Evolutionary conservation across 2,329 filamentous ascomycete species (phyloP), one percentile per base, ranked within the genome.

Genomic region (Scedosporium aurantiacum): DNA sequence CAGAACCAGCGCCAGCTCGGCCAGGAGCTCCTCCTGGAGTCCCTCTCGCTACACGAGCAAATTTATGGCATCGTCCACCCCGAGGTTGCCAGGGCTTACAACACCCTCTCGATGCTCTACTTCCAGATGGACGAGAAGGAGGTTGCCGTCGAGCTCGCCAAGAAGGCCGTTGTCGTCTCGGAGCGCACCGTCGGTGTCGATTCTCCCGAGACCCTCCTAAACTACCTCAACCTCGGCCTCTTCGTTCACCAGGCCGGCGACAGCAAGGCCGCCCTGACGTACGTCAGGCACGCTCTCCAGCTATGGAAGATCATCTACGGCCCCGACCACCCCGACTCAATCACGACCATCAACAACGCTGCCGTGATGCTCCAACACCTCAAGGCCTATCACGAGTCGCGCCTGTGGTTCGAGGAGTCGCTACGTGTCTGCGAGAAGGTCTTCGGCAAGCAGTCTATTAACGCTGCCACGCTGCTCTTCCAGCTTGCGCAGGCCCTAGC

Each of bases 71-170:
- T 97, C 62, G 81, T 99, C 27, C 94, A 99, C 72, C 92, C 94
- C 1, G 94, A 99, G 75, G 93, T 97, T 63, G 94, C 93, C 56
- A 87, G 92, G 65, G 89, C 96, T 28, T 99, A 99, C 79, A 93
- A 96, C 75, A 91, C 89, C 60, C 76, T 99, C 55, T 96, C 94
- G 2, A 96, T 96, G 80, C 82, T 97, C 61, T 97, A 97, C 78
- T 97, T 95, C 75, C 90, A 95, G 73, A 83, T 96, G n/a, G 94
- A 97, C 61, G 94, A 99, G 78, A 97, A 97, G 80, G 90, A 92
- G 43, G 90, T 91, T 8, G 94, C 94, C 25, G 89, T 97, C 25
- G 94, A 99, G 75, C 84, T 99, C 65, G 92, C 94, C 18, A 90
- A 91, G 71, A 99, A 99, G 78, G 92, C 94, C 25, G 92, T 96